phyloP scores from a whole-genome alignment of 805 yeast species.

The Candida khao-thaluensis region DNA sequence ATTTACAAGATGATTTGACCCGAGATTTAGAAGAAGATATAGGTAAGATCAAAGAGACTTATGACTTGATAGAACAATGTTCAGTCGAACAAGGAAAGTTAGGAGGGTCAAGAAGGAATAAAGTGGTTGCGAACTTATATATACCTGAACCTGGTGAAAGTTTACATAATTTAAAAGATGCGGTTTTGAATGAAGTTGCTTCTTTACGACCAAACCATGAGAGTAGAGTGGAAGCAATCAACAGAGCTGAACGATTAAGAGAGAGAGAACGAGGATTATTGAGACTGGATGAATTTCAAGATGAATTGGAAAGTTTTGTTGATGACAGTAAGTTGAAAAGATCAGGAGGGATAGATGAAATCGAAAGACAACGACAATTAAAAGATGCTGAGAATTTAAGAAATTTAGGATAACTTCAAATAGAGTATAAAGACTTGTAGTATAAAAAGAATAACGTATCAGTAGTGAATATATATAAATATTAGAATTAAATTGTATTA shows the following conservation, averaged over 20 bases:
- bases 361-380: conserved; percentile 64
- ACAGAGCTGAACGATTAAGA: conserved; percentile 79
- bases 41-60: conserved; percentile 76
- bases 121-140: conserved; percentile 41
- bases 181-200: conserved; percentile 75
- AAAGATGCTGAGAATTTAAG: conserved; percentile 74
- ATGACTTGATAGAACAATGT: conserved; percentile 75
- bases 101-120: conserved; percentile 42
- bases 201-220: conserved; percentile 83
- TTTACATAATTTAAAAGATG: conserved; percentile 63
- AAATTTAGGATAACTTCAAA: conserved; percentile 7
- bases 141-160: conserved; percentile 61
- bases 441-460: neutral
- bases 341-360: conserved; percentile 87
- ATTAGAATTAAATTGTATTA: neutral
- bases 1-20: conserved; percentile 83
- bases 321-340: conserved; percentile 72
- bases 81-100: conserved; percentile 72
- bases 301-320: conserved; percentile 83
- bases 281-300: conserved; percentile 66
- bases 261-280: conserved; percentile 63
- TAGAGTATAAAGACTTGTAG: too few species aligned
- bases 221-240: conserved; percentile 81
- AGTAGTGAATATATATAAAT: neutral
- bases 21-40: conserved; percentile 79